Evolutionary conservation across 2,329 filamentous ascomycete species (phyloP), one percentile per base, ranked within the genome.

Genomic region (Neocucurbitaria cava): DNA sequence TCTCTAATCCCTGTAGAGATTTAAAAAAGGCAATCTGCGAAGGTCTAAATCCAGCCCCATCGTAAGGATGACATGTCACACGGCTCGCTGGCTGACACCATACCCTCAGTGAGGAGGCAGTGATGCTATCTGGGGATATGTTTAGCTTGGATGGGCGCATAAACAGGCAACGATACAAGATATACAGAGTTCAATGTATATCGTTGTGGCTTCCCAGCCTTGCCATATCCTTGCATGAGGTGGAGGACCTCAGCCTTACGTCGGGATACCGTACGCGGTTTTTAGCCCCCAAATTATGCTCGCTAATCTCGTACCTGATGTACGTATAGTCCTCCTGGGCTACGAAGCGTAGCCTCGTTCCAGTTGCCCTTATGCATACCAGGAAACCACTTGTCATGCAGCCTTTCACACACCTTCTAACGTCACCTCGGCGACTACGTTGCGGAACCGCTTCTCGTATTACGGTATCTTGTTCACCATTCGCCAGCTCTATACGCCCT

Each of bases 221-320:
- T 11, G 28, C 9, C 28, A 31, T 10, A 15, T 31, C 11, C 11
- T 31, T 31, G 28, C 9, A 31, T 15, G 13, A 26, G 13, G 9
- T 35, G 31, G 15, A 35, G 36, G 18, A 40, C 36, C n/a, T 52
- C 17, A 40, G 42, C 52, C 24, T 38, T 49, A n/a, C 47, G 36
- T 49, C 11, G 28, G 13, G 39, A 47, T 13, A 13, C 31, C 31
- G n/a, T 35, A 15, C 13, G 13, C 9, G 15, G 3, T 13, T 17
- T 4, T 17, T 17, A 15, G 31, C 31, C 13, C 31, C 31, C 31
- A n/a, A 35, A 35, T 8, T 15, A 5, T 35, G 13, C 5, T 35
- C 31, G 31, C 13, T 17, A 31, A 35, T 35, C 31, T 35, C 13
- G 31, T 35, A 35, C 13, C 31, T 35, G 11, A 15, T 35, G 13